These are phyloP conservation scores for Jaltomata sinuosa DNA, from an alignment of 257 asterid genomes.

Conservation along the genomic window DNA sequence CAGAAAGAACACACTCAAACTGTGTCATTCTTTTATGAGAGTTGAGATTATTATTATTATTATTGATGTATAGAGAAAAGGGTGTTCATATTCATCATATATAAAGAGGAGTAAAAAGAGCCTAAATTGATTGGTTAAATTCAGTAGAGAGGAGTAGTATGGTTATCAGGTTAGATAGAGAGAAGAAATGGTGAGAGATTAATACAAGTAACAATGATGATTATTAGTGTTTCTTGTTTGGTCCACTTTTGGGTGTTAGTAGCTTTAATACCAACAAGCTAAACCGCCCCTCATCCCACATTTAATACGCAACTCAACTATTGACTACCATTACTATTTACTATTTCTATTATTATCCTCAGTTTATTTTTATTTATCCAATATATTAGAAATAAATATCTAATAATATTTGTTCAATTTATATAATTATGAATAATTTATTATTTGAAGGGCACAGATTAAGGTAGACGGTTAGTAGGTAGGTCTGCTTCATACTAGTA, in stretches of 20 bases:
- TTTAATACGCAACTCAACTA: not conserved
- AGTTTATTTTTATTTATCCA: no score
- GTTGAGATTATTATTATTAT: no score
- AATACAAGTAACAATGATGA: slow-evolving; percentile 1
- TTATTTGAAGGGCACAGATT: no score
- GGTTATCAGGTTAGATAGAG: not conserved
- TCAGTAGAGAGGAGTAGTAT: not conserved
- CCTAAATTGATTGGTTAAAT: not conserved
- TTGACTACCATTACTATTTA: no score
- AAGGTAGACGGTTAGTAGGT: no score
- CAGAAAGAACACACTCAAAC: not conserved
- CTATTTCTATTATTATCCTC: no score
- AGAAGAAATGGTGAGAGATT: not conserved
- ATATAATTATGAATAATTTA: no score
- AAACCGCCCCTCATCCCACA: not conserved
- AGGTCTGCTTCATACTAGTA: no score
- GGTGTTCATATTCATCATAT: not conserved
- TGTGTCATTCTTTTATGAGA: no score
- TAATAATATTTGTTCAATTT: no score
- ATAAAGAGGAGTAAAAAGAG: not conserved
- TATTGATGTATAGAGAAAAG: not conserved
- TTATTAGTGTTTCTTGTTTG: not conserved
- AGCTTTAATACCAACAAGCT: not conserved
- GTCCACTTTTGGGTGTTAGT: not conserved
- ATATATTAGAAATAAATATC: no score